Conservation (phyloP, 805 yeast species). For the Hanseniaspora pseudoguilliermondii region DNA sequence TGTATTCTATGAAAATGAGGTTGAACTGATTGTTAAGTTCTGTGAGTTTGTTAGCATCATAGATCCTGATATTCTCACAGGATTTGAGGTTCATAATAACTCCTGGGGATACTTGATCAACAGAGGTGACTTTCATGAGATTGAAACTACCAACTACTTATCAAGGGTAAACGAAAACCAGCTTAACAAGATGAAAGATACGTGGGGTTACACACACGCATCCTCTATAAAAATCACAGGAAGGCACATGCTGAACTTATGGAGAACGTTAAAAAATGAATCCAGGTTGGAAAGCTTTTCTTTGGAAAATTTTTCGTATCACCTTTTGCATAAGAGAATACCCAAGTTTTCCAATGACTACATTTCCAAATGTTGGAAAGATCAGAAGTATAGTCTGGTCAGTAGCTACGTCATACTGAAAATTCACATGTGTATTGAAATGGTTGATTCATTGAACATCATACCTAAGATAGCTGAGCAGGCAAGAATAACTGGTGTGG, state of each 20-base stretch:
- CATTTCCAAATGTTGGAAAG: conserved; percentile 37
- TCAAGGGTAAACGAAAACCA: conserved; percentile 44
- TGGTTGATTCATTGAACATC: neutral
- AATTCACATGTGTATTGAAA: neutral
- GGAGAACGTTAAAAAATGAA: conserved; percentile 64
- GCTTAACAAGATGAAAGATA: conserved; percentile 45
- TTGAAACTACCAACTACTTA: conserved; percentile 45
- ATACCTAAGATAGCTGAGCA: conserved; percentile 56
- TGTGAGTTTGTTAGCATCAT: conserved; percentile 41
- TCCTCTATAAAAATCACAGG: conserved; percentile 61
- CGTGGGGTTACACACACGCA: conserved; percentile 75
- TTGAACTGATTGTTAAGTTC: conserved; percentile 43
- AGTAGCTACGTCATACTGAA: conserved; percentile 30
- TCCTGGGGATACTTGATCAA: conserved; percentile 90
- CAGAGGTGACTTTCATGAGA: conserved; percentile 38
- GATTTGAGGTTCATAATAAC: conserved; percentile 63
- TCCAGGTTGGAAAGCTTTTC: conserved; percentile 54
- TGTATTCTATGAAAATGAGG: conserved; percentile 40
- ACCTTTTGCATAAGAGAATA: conserved; percentile 50
- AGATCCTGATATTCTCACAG: conserved; percentile 83
- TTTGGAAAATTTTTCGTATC: conserved; percentile 61
- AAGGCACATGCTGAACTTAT: conserved; percentile 68
- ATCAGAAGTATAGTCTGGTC: conserved; percentile 20
- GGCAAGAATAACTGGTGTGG: conserved; percentile 77
- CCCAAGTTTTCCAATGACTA: conserved; percentile 46